Conservation (phyloP, 352 stramenopile species). For the Phytophthora tentaculata region DNA sequence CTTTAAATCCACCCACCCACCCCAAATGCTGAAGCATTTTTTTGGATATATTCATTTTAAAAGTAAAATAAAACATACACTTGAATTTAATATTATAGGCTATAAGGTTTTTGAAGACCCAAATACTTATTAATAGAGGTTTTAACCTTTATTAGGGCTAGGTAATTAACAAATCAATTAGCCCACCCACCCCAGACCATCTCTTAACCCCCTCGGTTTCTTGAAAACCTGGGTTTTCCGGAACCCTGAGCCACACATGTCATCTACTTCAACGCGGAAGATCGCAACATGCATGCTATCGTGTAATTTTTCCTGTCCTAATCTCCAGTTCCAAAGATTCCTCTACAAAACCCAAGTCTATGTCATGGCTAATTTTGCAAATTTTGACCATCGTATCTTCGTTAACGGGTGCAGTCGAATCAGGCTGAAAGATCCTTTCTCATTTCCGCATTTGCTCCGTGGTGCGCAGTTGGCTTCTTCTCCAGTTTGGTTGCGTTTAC, state of each 20-base stretch:
- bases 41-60: too few relatives aligned
- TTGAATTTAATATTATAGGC: too few relatives aligned
- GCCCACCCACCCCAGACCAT: neutral
- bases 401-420: neutral
- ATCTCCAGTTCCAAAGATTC: neutral
- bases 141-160: too few relatives aligned
- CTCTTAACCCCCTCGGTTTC: neutral
- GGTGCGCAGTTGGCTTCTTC: slow-evolving; percentile 11
- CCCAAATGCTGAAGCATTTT: too few relatives aligned
- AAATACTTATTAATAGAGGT: too few relatives aligned
- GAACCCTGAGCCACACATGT: too few relatives aligned
- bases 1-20: too few relatives aligned
- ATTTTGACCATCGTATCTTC: neutral
- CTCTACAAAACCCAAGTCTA: slow-evolving; percentile 2
- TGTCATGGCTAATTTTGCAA: slow-evolving; percentile 3
- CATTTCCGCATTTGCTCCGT: slow-evolving; percentile 34
- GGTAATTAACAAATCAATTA: too few relatives aligned
- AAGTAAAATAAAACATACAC: too few relatives aligned
- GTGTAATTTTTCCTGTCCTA: neutral
- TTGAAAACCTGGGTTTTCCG: too few relatives aligned
- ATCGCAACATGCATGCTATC: slow-evolving; percentile 18
- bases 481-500: neutral
- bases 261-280: slow-evolving; percentile 13
- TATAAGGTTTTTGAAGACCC: too few relatives aligned
- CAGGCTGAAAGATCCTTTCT: slow-evolving; percentile 1